Evolutionary conservation across 2,329 filamentous ascomycete species (phyloP).

Genomic region (Penicillium occitanis): DNA sequence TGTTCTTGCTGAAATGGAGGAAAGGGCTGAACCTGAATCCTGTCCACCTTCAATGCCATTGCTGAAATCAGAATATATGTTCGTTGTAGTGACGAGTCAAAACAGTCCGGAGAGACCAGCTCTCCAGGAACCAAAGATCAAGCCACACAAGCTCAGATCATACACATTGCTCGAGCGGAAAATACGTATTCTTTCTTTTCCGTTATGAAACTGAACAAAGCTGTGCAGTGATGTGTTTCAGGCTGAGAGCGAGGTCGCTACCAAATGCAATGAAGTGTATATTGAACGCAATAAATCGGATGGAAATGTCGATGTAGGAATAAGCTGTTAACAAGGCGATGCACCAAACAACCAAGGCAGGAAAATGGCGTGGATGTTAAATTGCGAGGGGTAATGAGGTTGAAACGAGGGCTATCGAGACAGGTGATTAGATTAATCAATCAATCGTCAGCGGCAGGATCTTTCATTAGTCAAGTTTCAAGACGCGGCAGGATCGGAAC

Average conservation of each 20-base stretch:
- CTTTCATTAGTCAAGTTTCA: constrained; percentile 18
- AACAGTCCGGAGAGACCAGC: constrained; percentile 42
- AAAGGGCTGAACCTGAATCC: constrained; percentile 24
- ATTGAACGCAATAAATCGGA: constrained; percentile 5
- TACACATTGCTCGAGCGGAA: constrained; percentile 20
- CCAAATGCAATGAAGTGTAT: background rate
- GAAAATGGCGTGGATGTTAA: background rate
- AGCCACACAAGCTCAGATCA: constrained; percentile 21
- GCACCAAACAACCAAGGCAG: background rate
- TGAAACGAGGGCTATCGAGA: constrained; percentile 11
- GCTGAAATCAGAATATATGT: constrained; percentile 21
- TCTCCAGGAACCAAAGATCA: constrained; percentile 37
- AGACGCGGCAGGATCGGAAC: constrained; percentile 13
- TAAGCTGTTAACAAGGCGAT: background rate
- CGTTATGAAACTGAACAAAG: background rate
- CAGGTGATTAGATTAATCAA: constrained; percentile 10
- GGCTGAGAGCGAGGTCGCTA: background rate
- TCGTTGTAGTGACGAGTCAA: constrained; percentile 6
- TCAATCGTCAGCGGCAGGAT: constrained; percentile 15
- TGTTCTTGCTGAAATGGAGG: constrained; percentile 24
- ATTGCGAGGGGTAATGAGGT: constrained; percentile 18
- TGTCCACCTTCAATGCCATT: constrained; percentile 33
- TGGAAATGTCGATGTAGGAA: background rate
- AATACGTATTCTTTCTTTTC: background rate
- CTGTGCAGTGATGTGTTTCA: background rate